Evolutionary conservation across 345 rosid species (phyloP).

Genomic region (Brassica nigra): DNA sequence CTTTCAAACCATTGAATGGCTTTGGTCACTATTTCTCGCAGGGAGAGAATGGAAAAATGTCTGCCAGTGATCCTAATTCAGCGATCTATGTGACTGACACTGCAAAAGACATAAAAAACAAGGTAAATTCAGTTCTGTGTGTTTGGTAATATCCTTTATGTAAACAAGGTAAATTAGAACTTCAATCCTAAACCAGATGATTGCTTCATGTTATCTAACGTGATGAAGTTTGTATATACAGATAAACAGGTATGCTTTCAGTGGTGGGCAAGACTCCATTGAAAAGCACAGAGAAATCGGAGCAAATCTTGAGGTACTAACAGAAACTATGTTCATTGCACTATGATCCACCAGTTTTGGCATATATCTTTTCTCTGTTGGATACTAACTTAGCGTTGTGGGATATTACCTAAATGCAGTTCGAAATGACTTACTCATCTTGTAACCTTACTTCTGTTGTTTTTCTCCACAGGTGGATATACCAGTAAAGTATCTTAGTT

Average conservation of each 20-base stretch:
- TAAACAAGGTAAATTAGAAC: not conserved
- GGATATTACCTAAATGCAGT: not conserved
- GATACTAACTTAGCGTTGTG: not conserved
- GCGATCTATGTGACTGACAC: conserved; percentile 94
- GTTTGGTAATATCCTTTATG: not conserved
- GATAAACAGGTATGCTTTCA: conserved; percentile 79
- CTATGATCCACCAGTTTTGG: not conserved
- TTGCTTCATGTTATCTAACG: not conserved
- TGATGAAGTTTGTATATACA: conserved; percentile 34
- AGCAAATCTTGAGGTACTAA: conserved; percentile 85
- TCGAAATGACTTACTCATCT: not conserved
- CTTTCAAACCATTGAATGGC: not conserved
- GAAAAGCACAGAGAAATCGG: conserved; percentile 75
- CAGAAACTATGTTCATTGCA: not conserved
- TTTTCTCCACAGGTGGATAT: conserved; percentile 69
- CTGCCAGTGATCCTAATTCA: conserved; percentile 96
- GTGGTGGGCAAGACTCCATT: conserved; percentile 84
- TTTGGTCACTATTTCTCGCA: conserved; percentile 37
- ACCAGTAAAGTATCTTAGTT: conserved; percentile 73
- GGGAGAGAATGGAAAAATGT: conserved; percentile 98
- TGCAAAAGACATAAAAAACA: conserved; percentile 70
- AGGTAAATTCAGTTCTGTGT: conserved; percentile 46
- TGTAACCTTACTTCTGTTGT: not conserved
- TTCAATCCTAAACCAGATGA: not conserved
- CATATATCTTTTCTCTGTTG: not conserved